Evolutionary conservation across 2,329 filamentous ascomycete genomes (phyloP), one percentile per base, ranked within the genome.

Genomic region (Fonsecaea pedrosoi): DNA sequence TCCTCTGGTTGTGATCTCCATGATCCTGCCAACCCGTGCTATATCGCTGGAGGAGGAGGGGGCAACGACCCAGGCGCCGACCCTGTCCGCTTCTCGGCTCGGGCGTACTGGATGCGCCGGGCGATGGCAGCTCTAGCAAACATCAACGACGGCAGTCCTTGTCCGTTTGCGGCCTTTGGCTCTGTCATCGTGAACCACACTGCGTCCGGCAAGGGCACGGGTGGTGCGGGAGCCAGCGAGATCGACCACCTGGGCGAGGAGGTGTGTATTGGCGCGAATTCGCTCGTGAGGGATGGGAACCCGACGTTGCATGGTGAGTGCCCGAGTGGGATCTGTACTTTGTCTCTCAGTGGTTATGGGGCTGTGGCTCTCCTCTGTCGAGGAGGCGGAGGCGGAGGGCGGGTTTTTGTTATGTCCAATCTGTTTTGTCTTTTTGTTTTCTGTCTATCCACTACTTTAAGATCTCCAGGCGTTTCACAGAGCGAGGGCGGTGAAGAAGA

Each of bases 161-260:
- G 85, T 71, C 83, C 84, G 0, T 85, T 83, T 68, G 80, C 78
- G 6, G 82, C 85, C 5, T 87, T 86, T 72, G 84, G 83, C 2
- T 79, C 81, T 13, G 84, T 81, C 25, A 81, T 87, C 63, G 85
- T 87, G 13, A 87, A 87, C 71, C 85, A 87, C 70, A 86, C 84
- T 0, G 59, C 54, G 42, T 18, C 50, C 6, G 62, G 42, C 7
- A 69, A 68, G 32, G 67, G 74, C 25, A 53, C 53, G n/a, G 61
- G 48, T 6, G 56, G 32, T 32, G 30, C 6, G 10, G 13, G 30
- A 25, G 25, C 25, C n/a, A 37, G 15, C 18, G 37, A 35, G 9
- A 32, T 35, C 21, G 37, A 59, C 10, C n/a, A 54, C 42, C 59
- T 58, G 40, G 64, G 64, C 8, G 78, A 77, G 0, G 73, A 80